Evolutionary conservation across 139 green algal species (phyloP).

Genomic region (Diplosphaera chodatii): DNA sequence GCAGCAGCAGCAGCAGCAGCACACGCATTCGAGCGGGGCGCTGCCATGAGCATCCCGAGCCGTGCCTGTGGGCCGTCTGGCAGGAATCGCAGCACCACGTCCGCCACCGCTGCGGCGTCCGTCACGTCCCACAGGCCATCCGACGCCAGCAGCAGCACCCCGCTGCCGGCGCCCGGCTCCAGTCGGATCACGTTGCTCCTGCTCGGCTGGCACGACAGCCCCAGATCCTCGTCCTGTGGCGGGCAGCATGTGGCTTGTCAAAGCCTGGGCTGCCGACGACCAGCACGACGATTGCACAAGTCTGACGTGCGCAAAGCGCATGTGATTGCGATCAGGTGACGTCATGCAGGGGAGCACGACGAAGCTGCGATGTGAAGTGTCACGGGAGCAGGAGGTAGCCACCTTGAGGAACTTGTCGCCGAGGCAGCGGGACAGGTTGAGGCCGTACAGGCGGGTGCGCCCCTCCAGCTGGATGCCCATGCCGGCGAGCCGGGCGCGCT

Average conservation of each 20-base stretch:
- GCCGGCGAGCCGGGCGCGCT: constrained; percentile 40
- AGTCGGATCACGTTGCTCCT: constrained; percentile 38
- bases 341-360: too few species aligned
- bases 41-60: neutral
- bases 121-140: constrained; percentile 64
- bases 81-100: neutral
- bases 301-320: too few species aligned
- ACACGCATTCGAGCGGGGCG: neutral
- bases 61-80: neutral
- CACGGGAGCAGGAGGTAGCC: too few species aligned
- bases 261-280: neutral
- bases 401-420: constrained; percentile 68
- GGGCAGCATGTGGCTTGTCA: neutral
- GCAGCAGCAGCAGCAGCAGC: neutral
- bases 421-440: constrained; percentile 66
- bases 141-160: constrained; percentile 44
- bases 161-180: neutral
- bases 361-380: too few species aligned
- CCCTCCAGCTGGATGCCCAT: constrained; percentile 41
- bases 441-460: constrained; percentile 57
- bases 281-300: neutral
- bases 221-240: constrained; percentile 48
- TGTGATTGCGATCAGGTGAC: too few species aligned
- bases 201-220: constrained; percentile 50
- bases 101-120: neutral